Conservation (phyloP, 371 early-diverging fungal genomes). For the Rhizopus sp. region DNA sequence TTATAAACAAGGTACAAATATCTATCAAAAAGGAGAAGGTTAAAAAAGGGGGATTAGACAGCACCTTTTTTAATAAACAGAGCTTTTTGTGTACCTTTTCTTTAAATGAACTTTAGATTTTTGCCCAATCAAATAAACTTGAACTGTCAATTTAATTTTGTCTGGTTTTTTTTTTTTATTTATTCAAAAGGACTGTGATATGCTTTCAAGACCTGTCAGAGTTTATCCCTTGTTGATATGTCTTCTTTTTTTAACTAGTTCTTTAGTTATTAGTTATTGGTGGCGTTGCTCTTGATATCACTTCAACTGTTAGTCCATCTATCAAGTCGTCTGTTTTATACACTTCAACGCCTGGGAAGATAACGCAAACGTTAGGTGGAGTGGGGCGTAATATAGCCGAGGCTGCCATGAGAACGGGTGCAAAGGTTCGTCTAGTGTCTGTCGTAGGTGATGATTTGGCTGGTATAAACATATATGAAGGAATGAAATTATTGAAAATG, state of each 20-base stretch:
- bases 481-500: slow-evolving; percentile 62
- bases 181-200: not conserved
- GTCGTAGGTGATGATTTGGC: slow-evolving; percentile 74
- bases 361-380: slow-evolving; percentile 76
- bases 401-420: slow-evolving; percentile 69
- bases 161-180: not conserved
- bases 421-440: slow-evolving; percentile 58
- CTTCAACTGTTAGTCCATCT: slow-evolving; percentile 38
- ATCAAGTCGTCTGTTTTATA: slow-evolving; percentile 28
- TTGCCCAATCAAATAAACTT: slow-evolving; percentile 12
- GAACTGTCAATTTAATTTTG: slow-evolving; percentile 1
- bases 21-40: slow-evolving; percentile 5
- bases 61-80: not conserved
- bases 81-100: slow-evolving; percentile 16
- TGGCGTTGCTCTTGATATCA: slow-evolving; percentile 83
- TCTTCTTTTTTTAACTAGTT: not conserved
- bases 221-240: not conserved
- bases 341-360: slow-evolving; percentile 78
- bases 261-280: slow-evolving; percentile 73
- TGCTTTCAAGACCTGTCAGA: slow-evolving; percentile 19
- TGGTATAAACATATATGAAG: slow-evolving; percentile 54
- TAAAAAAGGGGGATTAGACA: slow-evolving; percentile 6
- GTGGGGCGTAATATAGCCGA: slow-evolving; percentile 92
- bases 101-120: slow-evolving; percentile 9
- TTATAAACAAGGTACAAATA: not conserved